Evolutionary conservation across 768 basidiomycete genomes (phyloP).

Genomic region (Macrolepiota dolichaula): DNA sequence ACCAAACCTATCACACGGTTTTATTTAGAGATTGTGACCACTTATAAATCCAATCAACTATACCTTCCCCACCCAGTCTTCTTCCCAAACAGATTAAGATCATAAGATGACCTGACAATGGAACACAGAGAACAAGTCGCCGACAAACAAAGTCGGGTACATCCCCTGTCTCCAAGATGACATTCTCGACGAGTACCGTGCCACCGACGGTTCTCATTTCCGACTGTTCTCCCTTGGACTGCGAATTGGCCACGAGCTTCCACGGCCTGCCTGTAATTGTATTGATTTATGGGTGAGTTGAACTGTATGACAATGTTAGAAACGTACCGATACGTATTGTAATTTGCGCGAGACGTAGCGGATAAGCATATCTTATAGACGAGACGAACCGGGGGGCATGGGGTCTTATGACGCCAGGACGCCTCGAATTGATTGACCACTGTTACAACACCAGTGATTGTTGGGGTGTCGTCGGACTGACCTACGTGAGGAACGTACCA

Average conservation of each 20-base stretch:
- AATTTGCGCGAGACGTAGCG: constrained; percentile 45
- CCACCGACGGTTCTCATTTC: constrained; percentile 75
- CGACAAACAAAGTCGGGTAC: constrained; percentile 50
- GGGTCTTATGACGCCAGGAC: constrained; percentile 61
- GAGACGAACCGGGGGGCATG: constrained; percentile 54
- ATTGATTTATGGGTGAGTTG: too few species aligned
- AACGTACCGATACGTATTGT: constrained; percentile 58
- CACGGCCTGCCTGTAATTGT: constrained; percentile 33
- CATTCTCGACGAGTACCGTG: constrained; percentile 70
- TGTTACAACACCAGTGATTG: constrained; percentile 23
- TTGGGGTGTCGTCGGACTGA: not conserved
- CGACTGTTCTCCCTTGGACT: constrained; percentile 48
- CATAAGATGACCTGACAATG: constrained; percentile 57
- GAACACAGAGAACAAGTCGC: constrained; percentile 58
- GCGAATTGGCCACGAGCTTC: constrained; percentile 60
- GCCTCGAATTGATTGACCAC: constrained; percentile 65
- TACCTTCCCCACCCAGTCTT: constrained; percentile 74
- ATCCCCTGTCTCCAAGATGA: constrained; percentile 60
- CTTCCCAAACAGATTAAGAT: constrained; percentile 60
- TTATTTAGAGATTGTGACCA: not conserved
- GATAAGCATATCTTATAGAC: constrained; percentile 64
- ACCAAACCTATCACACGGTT: constrained; percentile 45
- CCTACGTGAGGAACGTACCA: constrained; percentile 35
- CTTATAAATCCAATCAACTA: constrained; percentile 11
- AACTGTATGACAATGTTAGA: not conserved